These are phyloP conservation scores for Candida sanyaensis DNA, from an alignment of 1,139 yeast species.

Conservation along the genomic window DNA sequence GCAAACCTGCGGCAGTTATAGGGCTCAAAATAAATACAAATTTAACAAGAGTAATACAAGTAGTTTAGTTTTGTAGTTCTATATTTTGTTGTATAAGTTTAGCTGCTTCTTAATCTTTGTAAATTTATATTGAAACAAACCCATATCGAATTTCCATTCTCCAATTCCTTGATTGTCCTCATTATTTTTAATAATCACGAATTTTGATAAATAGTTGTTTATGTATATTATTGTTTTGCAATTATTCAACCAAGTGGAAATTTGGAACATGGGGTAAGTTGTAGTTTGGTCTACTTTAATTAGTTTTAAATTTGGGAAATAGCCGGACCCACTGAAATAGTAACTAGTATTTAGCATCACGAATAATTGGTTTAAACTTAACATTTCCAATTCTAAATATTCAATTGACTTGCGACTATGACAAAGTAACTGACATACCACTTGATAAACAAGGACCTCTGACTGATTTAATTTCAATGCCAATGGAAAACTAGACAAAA, in stretches of 20 bases:
- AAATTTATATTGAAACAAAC: conserved; percentile 1
- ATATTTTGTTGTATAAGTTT: background rate
- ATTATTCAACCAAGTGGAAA: conserved; percentile 7
- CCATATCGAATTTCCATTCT: conserved; percentile 1
- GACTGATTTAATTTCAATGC: background rate
- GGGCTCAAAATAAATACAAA: no score
- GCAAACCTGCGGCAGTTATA: conserved; percentile 74
- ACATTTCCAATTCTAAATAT: conserved; percentile 9
- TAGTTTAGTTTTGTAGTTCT: background rate
- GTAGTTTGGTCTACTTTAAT: conserved; percentile 13
- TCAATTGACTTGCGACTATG: conserved; percentile 4
- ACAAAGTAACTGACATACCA: conserved; percentile 2
- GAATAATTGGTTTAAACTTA: conserved; percentile 7
- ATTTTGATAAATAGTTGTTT: conserved; percentile 6
- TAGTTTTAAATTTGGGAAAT: conserved; percentile 4
- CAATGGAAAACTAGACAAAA: background rate
- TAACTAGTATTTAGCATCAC: background rate
- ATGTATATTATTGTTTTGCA: conserved; percentile 3
- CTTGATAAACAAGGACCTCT: background rate
- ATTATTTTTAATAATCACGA: background rate
- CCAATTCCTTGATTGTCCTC: background rate
- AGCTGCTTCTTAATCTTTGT: background rate
- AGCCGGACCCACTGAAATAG: background rate
- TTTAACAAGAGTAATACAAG: no score
- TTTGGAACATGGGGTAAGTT: conserved; percentile 4